Base-by-base conservation (phyloP, 371 early-diverging fungal species). In the Syncephalastrum contaminatum region DNA sequence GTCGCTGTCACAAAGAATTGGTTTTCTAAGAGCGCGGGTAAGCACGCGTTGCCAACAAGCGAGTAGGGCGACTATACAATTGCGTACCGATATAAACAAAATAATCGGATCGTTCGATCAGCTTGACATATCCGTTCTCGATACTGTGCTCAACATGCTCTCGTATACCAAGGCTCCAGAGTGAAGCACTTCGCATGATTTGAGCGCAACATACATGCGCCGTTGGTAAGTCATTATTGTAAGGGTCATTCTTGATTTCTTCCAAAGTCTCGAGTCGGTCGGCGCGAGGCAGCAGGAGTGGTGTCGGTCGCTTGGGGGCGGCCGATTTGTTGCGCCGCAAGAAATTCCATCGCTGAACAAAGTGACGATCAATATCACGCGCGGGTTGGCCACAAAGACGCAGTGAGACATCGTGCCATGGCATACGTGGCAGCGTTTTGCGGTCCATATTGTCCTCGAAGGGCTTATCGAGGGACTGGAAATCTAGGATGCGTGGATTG, bases 391-490 rank as follows among this genome's bases (percentile, higher is more conserved):
- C 61, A 6, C 54, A 70, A 57, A 89, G 59, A 16, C 78, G 81
- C 69, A 89, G 75, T 3, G 87, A 86, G 2, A 95, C 79, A 54
- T 96, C 96, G 70, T 95, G 95, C 96, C 96, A 96, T n/a, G 95
- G 93, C 94, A 96, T 90, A 45, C 95, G 84, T 8, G 92, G 84
- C 16, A 69, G 40, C 6, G 40, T 59, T 12, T 51, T 53, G 25
- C 73, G 59, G 47, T 72, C 73, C 56, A 25, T 63, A 21, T 67
- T 13, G 6, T 53, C 49, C 61, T 67, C 45, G 5, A 20, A 30
- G 2, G 92, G 58, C 88, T 90, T 19, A 82, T 81, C 90, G 53
- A 90, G 74, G 15, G 67, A 67, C 75, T 66, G 69, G n/a, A 94
- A 95, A 70, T 95, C 95, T 54, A 84, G 82, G 51, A 93, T 82